Evolutionary conservation across 345 rosid species (phyloP).

Genomic region (Melaleuca quinquenervia): DNA sequence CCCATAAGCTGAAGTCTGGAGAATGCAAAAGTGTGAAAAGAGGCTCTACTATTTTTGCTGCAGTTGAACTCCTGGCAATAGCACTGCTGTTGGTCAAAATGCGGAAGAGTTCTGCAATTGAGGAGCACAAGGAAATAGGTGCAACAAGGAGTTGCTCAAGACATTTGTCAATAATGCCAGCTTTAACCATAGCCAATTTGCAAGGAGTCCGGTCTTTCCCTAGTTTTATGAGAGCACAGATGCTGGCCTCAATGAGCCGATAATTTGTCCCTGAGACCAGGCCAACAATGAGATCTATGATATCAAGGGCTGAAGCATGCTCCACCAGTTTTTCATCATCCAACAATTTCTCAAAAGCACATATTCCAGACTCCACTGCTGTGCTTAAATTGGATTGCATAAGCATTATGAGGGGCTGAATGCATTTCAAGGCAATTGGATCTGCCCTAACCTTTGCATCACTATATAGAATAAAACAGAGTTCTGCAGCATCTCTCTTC

Average conservation of each 20-base stretch:
- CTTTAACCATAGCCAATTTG: slow-evolving; percentile 79
- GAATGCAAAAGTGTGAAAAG: slow-evolving; percentile 68
- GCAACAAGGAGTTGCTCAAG: slow-evolving; percentile 62
- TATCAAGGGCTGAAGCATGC: slow-evolving; percentile 44
- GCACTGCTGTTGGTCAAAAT: slow-evolving; percentile 81
- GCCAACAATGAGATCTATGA: slow-evolving; percentile 53
- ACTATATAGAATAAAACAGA: slow-evolving; percentile 53
- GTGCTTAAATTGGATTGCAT: slow-evolving; percentile 38
- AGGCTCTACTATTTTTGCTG: slow-evolving; percentile 76
- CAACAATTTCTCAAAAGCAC: slow-evolving; percentile 64
- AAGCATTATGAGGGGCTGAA: slow-evolving; percentile 48
- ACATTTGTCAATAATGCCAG: slow-evolving; percentile 66
- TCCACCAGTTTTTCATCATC: slow-evolving; percentile 65
- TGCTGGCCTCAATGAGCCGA: slow-evolving; percentile 59
- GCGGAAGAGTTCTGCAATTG: slow-evolving; percentile 73
- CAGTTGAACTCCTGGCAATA: slow-evolving; percentile 69
- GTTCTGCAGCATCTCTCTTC: slow-evolving; percentile 66
- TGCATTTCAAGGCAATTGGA: slow-evolving; percentile 50
- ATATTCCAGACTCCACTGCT: slow-evolving; percentile 56
- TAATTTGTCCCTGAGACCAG: slow-evolving; percentile 53
- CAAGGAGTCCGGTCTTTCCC: slow-evolving; percentile 72
- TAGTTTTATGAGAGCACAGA: slow-evolving; percentile 66
- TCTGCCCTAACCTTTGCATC: slow-evolving; percentile 38
- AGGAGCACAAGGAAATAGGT: slow-evolving; percentile 56
- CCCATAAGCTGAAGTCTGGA: slow-evolving; percentile 73